A percentile compares a stretch with the other conserved stretches of the same genome.
These are phyloP conservation scores for Raphanus sativus DNA, from an alignment of 345 rosid species.

Conservation along the genomic window DNA sequence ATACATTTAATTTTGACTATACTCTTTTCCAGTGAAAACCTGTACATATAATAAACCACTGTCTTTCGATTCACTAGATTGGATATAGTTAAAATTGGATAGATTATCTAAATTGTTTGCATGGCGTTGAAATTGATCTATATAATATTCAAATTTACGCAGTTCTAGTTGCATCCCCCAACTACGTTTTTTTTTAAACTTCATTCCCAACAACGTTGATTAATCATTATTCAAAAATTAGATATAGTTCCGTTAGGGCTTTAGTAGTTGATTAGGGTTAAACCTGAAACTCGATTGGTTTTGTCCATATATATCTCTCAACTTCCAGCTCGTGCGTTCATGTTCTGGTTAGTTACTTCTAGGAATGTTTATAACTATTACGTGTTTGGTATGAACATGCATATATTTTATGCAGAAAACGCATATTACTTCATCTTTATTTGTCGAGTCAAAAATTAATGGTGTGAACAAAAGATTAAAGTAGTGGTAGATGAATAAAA, in stretches of 20 bases:
- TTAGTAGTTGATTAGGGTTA: not conserved
- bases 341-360: conserved; percentile 20
- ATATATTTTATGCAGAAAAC: conserved; percentile 9
- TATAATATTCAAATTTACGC: not conserved
- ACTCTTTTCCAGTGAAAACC: not conserved
- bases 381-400: conserved; percentile 31
- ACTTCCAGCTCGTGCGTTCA: not conserved
- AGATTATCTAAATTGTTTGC: not conserved
- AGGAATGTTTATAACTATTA: not conserved
- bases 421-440: conserved; percentile 23
- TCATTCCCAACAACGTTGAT: not conserved
- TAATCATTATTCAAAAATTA: not conserved
- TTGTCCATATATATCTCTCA: not conserved
- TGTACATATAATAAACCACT: not conserved
- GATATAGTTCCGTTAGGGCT: too few relatives aligned
- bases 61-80: not conserved
- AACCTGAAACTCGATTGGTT: not conserved
- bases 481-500: conserved; percentile 20
- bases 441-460: not conserved
- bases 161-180: too few relatives aligned
- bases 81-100: too few relatives aligned
- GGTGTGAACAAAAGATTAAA: conserved; percentile 23
- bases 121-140: not conserved
- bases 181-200: too few relatives aligned
- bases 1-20: not conserved